Base-by-base conservation (phyloP, 1,284 basidiomycete species). In the Puccinia hordei region DNA sequence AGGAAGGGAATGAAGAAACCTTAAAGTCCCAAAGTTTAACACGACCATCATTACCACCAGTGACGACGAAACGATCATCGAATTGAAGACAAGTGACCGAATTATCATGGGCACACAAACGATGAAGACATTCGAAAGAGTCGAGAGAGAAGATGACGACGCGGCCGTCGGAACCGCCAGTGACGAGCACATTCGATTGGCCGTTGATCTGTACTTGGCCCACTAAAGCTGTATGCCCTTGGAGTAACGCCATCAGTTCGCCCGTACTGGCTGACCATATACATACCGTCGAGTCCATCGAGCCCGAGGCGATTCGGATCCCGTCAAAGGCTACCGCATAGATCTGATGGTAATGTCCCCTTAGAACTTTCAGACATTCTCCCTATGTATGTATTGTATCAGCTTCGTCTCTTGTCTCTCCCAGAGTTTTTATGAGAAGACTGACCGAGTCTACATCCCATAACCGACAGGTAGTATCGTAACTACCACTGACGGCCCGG, bases 311-410 rank as follows among this genome's bases (percentile, higher is more conserved):
- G 49, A 98, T 89, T 38, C 90, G 88, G 33, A 90, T 87, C 1
- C 96, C 95, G 84, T 98, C 94, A 83, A 95, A 98, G 0, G 94
- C 94, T 30, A 98, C 92, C 0, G 92, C 91, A 85, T 98, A 98
- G 55, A 99, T 93, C 86, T 96, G 93, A 84, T 93, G 91, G 82
- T 91, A 90, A 86, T 99, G 96, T 0, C 96, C 96, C n/a, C 89
- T 85, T 53, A 98, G 90, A 30, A 93, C 89, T 81, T 93, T 92
- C 55, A 96, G 83, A 85, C 95, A 97, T 84, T 91, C 89, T 15
- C 93, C 93, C 0, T 81, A 35, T 46, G 6, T 49, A 22, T 15
- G 65, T 22, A 27, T 24, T 51, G 27, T 33, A 38, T 72, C 69
- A 72, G 49, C 22, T 55, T 22, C 8, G n/a, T 22, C 22, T 27